phyloP scores from a whole-genome alignment of 148 eudicot species.

The Suaeda aralocaspica region DNA sequence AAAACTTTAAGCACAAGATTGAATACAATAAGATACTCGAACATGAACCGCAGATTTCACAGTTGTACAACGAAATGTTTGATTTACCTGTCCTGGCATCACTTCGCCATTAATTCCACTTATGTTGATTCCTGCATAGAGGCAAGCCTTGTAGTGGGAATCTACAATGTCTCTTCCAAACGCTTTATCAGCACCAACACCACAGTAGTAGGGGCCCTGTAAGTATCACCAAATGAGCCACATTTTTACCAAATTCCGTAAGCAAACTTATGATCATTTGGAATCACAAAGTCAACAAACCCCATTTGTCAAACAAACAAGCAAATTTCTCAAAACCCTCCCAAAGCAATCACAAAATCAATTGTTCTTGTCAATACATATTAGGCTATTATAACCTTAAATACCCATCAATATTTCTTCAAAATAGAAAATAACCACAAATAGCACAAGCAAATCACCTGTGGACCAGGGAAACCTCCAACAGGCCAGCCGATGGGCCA shows the following conservation, averaged over 20 bases:
- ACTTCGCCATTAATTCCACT: constrained; percentile 66
- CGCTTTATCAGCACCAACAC: constrained; percentile 59
- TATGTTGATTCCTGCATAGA: constrained; percentile 51
- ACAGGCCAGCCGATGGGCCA: constrained; percentile 70
- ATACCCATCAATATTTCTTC: too few relatives aligned
- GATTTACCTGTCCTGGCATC: constrained; percentile 60
- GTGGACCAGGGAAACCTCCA: constrained; percentile 59
- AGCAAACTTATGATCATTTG: background rate
- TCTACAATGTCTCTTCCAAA: constrained; percentile 59
- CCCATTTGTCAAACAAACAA: too few relatives aligned
- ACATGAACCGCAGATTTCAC: background rate
- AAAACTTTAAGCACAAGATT: background rate
- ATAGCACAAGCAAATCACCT: constrained; percentile 26
- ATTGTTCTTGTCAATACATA: too few relatives aligned
- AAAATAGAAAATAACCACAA: background rate
- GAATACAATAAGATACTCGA: background rate
- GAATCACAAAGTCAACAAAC: background rate
- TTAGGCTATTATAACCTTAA: too few relatives aligned
- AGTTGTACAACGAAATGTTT: background rate
- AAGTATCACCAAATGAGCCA: background rate
- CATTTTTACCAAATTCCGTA: background rate
- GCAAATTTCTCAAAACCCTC: too few relatives aligned
- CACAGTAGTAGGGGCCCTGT: constrained; percentile 61
- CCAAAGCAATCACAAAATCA: too few relatives aligned
- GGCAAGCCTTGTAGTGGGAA: constrained; percentile 56